Conservation (phyloP, 208 protist genomes). For the Trypanosoma lewisi region DNA sequence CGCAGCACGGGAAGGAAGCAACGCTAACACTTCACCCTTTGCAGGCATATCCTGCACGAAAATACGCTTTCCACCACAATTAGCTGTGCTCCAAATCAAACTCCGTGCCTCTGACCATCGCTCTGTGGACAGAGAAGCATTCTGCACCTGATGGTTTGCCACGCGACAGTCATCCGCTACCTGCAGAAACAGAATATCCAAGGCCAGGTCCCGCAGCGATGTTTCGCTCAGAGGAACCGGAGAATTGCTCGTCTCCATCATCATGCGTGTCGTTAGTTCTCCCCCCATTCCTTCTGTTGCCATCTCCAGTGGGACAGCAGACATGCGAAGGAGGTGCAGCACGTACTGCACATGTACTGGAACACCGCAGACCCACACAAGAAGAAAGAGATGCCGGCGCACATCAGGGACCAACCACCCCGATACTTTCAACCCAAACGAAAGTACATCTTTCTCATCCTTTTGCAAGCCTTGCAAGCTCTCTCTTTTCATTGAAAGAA, state of each 20-base stretch:
- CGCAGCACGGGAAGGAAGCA: conserved; percentile 14
- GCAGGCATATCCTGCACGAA: neutral
- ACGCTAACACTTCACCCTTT: conserved; percentile 23
- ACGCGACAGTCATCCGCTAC: conserved; percentile 29
- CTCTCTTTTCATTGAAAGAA: neutral
- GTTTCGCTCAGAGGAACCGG: neutral
- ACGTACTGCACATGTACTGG: conserved; percentile 64
- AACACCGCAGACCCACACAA: conserved; percentile 66
- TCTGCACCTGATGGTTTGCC: conserved; percentile 17
- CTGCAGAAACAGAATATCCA: conserved; percentile 26
- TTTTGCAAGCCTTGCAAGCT: neutral
- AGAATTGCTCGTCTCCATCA: neutral
- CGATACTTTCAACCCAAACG: conserved; percentile 21
- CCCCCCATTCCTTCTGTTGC: neutral
- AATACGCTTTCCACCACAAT: conserved; percentile 1
- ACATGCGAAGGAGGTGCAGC: conserved; percentile 32
- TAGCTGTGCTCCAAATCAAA: conserved; percentile 5
- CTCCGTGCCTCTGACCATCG: conserved; percentile 14
- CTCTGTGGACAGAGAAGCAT: neutral
- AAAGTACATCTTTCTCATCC: neutral
- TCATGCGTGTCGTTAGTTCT: neutral
- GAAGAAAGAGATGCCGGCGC: conserved; percentile 50
- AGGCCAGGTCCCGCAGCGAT: neutral
- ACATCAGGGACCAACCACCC: conserved; percentile 40
- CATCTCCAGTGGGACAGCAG: conserved; percentile 9